Conservation (phyloP, 495 filamentous ascomycete genomes). For the Penicillium turbatum region DNA sequence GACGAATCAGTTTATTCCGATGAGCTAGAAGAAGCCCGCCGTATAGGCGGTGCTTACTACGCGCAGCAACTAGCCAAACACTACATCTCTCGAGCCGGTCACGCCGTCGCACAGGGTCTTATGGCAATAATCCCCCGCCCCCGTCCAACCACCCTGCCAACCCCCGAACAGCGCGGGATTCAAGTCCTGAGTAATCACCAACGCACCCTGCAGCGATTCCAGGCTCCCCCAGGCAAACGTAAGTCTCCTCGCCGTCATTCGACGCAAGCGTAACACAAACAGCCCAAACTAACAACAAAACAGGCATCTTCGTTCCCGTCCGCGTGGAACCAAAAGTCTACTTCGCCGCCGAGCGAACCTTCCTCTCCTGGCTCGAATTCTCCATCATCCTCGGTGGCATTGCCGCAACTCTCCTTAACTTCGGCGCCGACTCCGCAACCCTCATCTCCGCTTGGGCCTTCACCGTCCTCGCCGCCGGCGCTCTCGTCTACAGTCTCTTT, state of each 20-base stretch:
- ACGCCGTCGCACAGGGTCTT: conserved; percentile 41
- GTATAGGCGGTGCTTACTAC: conserved; percentile 69
- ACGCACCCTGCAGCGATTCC: conserved; percentile 64
- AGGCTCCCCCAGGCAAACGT: conserved; percentile 85
- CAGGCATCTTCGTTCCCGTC: conserved; percentile 89
- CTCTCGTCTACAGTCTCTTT: conserved; percentile 71
- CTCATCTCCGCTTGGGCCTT: conserved; percentile 72
- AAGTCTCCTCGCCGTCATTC: conserved; percentile 22
- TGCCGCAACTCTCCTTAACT: conserved; percentile 88
- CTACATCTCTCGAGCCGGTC: conserved; percentile 37
- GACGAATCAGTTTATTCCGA: conserved; percentile 67
- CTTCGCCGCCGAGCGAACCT: conserved; percentile 93
- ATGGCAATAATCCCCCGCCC: conserved; percentile 56
- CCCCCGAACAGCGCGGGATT: conserved; percentile 44
- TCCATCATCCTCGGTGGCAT: conserved; percentile 91
- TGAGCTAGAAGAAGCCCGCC: conserved; percentile 66
- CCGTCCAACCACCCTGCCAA: conserved; percentile 54
- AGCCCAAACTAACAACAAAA: conserved; percentile 1
- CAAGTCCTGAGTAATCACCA: conserved; percentile 42
- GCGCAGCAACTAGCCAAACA: conserved; percentile 51
- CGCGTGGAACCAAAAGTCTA: conserved; percentile 97
- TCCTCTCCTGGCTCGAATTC: conserved; percentile 96
- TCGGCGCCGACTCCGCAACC: conserved; percentile 53
- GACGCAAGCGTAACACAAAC: not conserved
- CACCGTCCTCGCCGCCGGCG: conserved; percentile 69